Conservation (phyloP, 306 rosid species). For the Vigna reflexopilosa region DNA sequence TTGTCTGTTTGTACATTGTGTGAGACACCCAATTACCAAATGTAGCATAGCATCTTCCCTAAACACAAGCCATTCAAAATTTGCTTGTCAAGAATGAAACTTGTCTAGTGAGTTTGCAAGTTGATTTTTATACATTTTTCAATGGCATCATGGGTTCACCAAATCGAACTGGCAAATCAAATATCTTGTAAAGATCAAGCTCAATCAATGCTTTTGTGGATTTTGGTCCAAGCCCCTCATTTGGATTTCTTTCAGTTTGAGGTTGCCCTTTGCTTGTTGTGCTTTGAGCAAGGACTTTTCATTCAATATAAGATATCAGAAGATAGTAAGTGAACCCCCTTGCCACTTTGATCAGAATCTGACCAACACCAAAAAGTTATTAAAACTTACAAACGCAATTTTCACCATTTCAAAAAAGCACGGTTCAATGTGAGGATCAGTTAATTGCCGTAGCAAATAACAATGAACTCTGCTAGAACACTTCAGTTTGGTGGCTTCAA, state of each 20-base stretch:
- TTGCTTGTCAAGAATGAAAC: constrained; percentile 36
- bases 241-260: too few relatives aligned
- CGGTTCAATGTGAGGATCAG: not conserved
- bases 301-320: not conserved
- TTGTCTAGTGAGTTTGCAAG: constrained; percentile 37
- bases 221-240: too few relatives aligned
- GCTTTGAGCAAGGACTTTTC: constrained; percentile 13
- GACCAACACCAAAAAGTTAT: not conserved
- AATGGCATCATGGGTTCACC: constrained; percentile 22
- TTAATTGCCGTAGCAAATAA: not conserved
- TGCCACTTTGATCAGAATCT: not conserved
- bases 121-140: constrained; percentile 37
- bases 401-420: not conserved
- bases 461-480: not conserved
- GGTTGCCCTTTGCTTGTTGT: not conserved
- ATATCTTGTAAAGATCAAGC: constrained; percentile 23
- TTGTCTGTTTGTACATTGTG: constrained; percentile 51
- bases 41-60: constrained; percentile 35
- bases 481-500: not conserved
- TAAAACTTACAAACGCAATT: not conserved
- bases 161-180: constrained; percentile 8
- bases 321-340: not conserved
- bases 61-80: constrained; percentile 39
- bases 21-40: constrained; percentile 17
- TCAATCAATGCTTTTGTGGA: too few relatives aligned